Conservation (phyloP, 129 eudicot species). For the Chrysanthemum lavandulifolium region DNA sequence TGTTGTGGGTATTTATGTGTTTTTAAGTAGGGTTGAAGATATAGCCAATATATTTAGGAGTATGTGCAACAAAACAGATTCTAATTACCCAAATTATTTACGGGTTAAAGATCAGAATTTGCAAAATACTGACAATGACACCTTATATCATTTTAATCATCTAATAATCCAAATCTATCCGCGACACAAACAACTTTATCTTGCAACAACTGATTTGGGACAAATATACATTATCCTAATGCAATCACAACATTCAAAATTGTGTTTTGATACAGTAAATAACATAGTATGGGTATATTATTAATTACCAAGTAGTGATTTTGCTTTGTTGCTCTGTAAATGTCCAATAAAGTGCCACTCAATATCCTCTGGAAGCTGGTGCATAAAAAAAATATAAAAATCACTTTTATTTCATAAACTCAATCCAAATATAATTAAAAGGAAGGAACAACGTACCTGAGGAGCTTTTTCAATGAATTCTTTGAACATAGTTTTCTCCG, state of each 20-base stretch:
- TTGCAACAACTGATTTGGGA: no score
- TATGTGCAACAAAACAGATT: no score
- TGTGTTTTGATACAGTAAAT: no score
- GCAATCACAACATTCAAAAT: not conserved
- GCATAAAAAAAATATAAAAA: not conserved
- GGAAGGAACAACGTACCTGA: conserved; percentile 40
- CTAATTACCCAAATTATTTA: no score
- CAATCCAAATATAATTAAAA: not conserved
- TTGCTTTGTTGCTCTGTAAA: conserved; percentile 94
- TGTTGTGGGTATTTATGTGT: no score
- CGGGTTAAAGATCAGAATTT: no score
- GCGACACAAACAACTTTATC: no score
- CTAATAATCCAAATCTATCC: no score
- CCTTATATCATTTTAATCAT: no score
- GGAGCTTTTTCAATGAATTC: conserved; percentile 89
- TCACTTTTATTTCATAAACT: not conserved
- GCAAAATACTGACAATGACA: no score
- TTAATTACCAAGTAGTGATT: conserved; percentile 67
- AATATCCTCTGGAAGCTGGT: conserved; percentile 86
- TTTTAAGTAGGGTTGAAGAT: no score
- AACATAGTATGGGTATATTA: not conserved
- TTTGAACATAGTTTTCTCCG: conserved; percentile 87
- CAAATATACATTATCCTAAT: not conserved
- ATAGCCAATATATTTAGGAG: no score
- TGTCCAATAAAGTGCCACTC: conserved; percentile 95